phyloP scores from a whole-genome alignment of 169 alveolate genomes.

The Babesia ovata region DNA sequence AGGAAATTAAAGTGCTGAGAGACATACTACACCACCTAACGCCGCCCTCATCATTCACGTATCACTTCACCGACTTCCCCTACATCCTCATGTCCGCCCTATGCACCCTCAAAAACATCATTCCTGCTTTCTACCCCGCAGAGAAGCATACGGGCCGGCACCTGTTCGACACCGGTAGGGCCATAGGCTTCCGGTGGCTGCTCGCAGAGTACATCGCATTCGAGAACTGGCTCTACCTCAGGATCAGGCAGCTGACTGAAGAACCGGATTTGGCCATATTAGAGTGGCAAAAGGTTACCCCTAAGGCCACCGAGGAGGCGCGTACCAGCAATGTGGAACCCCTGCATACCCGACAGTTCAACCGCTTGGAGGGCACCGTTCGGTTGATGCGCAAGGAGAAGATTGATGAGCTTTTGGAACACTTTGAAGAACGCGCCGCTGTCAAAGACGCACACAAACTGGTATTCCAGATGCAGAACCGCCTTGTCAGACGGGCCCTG shows the following conservation, averaged over 20 bases:
- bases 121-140: conserved; percentile 6
- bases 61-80: conserved; percentile 36
- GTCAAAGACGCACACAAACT: background rate
- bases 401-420: background rate
- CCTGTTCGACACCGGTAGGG: conserved; percentile 43
- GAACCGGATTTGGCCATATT: background rate
- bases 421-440: background rate
- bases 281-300: background rate
- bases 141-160: conserved; percentile 6
- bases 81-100: background rate
- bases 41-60: conserved; percentile 45
- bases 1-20: conserved; percentile 6
- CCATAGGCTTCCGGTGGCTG: conserved; percentile 58
- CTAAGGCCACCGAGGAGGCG: background rate
- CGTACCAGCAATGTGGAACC: background rate
- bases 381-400: background rate
- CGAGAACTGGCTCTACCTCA: conserved; percentile 58
- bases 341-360: conserved; percentile 1
- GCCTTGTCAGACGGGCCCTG: conserved; percentile 23
- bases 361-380: conserved; percentile 11
- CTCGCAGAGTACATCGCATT: conserved; percentile 53
- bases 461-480: conserved; percentile 16
- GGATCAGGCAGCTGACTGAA: conserved; percentile 21
- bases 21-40: conserved; percentile 21
- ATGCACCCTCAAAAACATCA: background rate